These are phyloP conservation scores for Cyclotella baltica DNA, from an alignment of 108 stramenopile genomes.

Conservation along the genomic window DNA sequence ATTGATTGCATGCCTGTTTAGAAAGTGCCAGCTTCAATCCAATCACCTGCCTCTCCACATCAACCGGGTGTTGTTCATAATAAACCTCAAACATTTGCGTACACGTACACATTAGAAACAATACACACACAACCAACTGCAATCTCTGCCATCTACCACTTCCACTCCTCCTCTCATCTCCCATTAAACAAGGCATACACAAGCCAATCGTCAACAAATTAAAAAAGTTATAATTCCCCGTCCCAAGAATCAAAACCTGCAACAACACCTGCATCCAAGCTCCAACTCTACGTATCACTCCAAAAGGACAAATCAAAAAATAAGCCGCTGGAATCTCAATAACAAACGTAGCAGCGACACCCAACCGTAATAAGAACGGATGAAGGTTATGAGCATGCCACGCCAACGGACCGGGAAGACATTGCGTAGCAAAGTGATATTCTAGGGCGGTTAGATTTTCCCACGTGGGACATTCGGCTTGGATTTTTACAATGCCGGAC, in stretches of 20 bases:
- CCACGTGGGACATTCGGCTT: slow-evolving; percentile 79
- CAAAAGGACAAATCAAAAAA: slow-evolving; percentile 58
- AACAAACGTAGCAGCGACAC: slow-evolving; percentile 66
- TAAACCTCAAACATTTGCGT: slow-evolving; percentile 46
- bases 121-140: neutral
- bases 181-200: slow-evolving; percentile 56
- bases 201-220: slow-evolving; percentile 74
- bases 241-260: slow-evolving; percentile 69
- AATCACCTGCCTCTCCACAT: slow-evolving; percentile 1
- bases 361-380: slow-evolving; percentile 59
- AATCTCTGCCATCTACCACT: neutral
- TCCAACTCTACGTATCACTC: slow-evolving; percentile 46
- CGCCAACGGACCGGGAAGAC: slow-evolving; percentile 67
- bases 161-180: slow-evolving; percentile 8
- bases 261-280: slow-evolving; percentile 63
- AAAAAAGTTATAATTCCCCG: slow-evolving; percentile 86
- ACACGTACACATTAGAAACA: slow-evolving; percentile 32
- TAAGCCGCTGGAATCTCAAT: slow-evolving; percentile 73
- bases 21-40: slow-evolving; percentile 42
- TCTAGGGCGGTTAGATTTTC: slow-evolving; percentile 72
- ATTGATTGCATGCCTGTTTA: slow-evolving; percentile 34
- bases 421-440: slow-evolving; percentile 81
- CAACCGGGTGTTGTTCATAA: slow-evolving; percentile 2
- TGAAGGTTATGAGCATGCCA: slow-evolving; percentile 67
- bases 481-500: slow-evolving; percentile 80